phyloP scores from a whole-genome alignment of 164 flowering plant species.

The Annona squamosa region DNA sequence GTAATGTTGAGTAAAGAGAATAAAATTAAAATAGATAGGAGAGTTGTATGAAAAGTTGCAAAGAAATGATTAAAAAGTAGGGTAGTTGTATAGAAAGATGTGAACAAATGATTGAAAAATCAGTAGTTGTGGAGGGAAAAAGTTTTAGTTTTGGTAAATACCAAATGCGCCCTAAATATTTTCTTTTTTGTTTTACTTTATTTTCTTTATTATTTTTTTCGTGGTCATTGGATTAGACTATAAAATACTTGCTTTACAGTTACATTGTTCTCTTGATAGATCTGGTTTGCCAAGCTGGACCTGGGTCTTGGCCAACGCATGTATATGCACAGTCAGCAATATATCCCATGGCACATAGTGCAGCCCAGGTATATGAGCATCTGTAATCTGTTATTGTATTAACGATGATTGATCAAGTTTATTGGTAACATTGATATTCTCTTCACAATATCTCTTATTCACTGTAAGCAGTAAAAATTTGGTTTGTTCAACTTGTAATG shows the following conservation, averaged over 20 bases:
- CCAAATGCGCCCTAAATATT: too few relatives aligned
- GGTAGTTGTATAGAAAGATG: too few relatives aligned
- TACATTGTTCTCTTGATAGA: constrained; percentile 39
- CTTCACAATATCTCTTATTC: not conserved
- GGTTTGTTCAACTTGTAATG: too few relatives aligned
- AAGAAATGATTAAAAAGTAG: too few relatives aligned
- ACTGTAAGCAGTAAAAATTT: too few relatives aligned
- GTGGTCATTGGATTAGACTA: not conserved
- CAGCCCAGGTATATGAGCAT: constrained; percentile 62
- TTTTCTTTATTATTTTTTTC: not conserved
- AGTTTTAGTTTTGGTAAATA: too few relatives aligned
- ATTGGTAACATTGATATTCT: not conserved
- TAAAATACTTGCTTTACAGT: not conserved
- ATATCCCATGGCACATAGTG: constrained; percentile 94
- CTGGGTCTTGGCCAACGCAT: constrained; percentile 89
- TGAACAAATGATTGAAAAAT: not conserved
- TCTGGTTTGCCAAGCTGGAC: constrained; percentile 98
- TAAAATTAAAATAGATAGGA: too few relatives aligned
- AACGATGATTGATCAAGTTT: too few relatives aligned
- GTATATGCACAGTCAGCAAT: constrained; percentile 83
- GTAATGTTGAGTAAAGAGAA: too few relatives aligned
- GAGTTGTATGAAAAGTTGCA: too few relatives aligned
- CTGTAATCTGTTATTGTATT: not conserved
- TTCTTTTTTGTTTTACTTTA: too few relatives aligned
- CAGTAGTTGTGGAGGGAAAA: not conserved